These are phyloP conservation scores for Aspergillus sp. DNA, from an alignment of 2,329 filamentous ascomycete species.

Conservation along the genomic window DNA sequence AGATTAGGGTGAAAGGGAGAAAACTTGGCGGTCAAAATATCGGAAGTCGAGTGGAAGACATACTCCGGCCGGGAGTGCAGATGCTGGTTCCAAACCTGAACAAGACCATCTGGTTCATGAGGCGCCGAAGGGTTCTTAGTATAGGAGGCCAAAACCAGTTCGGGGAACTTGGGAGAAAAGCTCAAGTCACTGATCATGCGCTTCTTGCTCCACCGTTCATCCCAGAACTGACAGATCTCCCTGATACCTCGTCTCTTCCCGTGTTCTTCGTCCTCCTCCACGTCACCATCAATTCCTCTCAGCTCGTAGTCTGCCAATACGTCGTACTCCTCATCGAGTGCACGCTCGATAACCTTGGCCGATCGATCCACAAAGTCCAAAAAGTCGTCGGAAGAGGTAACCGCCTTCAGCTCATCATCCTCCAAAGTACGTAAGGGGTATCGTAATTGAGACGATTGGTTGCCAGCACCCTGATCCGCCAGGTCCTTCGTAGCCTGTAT, in stretches of 20 bases:
- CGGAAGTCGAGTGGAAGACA: constrained; percentile 90
- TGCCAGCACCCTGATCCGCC: constrained; percentile 25
- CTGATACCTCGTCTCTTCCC: constrained; percentile 46
- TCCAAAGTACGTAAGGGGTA: constrained; percentile 76
- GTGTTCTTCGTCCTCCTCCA: constrained; percentile 68
- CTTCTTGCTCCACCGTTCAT: constrained; percentile 93
- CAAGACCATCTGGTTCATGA: constrained; percentile 83
- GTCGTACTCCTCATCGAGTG: constrained; percentile 91
- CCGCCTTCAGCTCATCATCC: constrained; percentile 77
- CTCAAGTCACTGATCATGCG: constrained; percentile 92
- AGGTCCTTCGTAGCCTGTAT: constrained; percentile 58
- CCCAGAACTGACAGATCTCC: constrained; percentile 87
- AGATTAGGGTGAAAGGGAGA: constrained; percentile 98
- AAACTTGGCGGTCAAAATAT: constrained; percentile 91
- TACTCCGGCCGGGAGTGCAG: constrained; percentile 92
- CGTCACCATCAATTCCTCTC: constrained; percentile 59
- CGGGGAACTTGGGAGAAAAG: constrained; percentile 91
- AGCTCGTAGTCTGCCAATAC: constrained; percentile 90
- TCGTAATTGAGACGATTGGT: constrained; percentile 41
- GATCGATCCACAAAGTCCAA: constrained; percentile 91
- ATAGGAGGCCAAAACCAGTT: constrained; percentile 87
- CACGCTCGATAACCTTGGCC: constrained; percentile 93
- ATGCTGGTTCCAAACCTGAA: constrained; percentile 96
- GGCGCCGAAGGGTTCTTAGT: constrained; percentile 95
- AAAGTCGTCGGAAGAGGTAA: constrained; percentile 88